phyloP scores from a whole-genome alignment of 176 grass and related monocot species.

The Alloteropsis semialata region DNA sequence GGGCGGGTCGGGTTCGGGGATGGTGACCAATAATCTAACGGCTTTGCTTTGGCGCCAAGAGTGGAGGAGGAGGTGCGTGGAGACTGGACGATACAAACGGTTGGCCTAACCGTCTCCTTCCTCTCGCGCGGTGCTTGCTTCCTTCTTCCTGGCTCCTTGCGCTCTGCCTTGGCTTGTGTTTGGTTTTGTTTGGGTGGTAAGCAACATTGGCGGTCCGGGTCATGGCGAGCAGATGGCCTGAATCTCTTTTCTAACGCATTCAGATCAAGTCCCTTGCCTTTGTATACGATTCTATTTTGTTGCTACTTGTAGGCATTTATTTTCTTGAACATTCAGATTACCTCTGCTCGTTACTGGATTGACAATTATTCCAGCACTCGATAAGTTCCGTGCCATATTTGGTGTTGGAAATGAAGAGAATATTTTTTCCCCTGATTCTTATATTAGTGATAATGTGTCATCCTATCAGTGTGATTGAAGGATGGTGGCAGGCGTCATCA shows the following conservation, averaged over 20 bases:
- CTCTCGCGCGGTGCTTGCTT: slow-evolving; percentile 6
- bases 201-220: slow-evolving; percentile 1
- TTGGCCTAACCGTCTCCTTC: slow-evolving; percentile 56
- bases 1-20: slow-evolving; percentile 51
- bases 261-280: neutral
- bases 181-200: slow-evolving; percentile 50
- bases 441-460: neutral
- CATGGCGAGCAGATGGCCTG: slow-evolving; percentile 5
- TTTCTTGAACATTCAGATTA: neutral
- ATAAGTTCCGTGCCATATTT: neutral
- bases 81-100: slow-evolving; percentile 35
- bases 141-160: slow-evolving; percentile 20
- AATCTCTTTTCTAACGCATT: neutral
- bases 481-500: neutral
- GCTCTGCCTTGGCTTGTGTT: slow-evolving; percentile 19
- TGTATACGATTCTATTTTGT: too few species aligned
- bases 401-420: neutral
- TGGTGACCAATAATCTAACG: slow-evolving; percentile 94
- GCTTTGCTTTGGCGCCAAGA: slow-evolving; percentile 95
- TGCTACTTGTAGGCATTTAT: neutral
- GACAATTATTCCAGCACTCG: neutral
- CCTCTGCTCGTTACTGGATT: neutral
- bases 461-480: neutral
- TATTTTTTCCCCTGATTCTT: neutral
- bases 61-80: slow-evolving; percentile 23